Conservation (phyloP, 1,284 basidiomycete genomes). For the Leccinum fuscescens region DNA sequence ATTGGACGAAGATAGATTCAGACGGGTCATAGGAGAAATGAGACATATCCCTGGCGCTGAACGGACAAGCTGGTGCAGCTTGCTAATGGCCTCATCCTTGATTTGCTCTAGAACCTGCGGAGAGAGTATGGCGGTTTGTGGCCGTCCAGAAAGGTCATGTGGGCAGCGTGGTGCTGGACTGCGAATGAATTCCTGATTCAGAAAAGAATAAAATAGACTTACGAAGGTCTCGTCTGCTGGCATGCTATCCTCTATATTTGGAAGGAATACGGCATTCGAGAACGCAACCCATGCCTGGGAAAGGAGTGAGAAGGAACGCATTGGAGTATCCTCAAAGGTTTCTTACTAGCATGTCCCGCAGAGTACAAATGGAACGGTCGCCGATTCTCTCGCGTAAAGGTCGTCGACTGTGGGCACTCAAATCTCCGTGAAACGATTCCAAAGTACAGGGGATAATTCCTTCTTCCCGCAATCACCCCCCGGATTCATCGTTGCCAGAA, state of each 20-base stretch:
- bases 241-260: slow-evolving; percentile 38
- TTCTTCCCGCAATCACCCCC: slow-evolving; percentile 99
- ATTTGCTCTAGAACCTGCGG: slow-evolving; percentile 47
- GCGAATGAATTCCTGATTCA: slow-evolving; percentile 9
- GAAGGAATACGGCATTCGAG: slow-evolving; percentile 62
- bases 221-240: slow-evolving; percentile 66
- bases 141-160: slow-evolving; percentile 90
- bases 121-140: slow-evolving; percentile 63
- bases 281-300: slow-evolving; percentile 89
- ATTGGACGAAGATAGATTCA: slow-evolving; percentile 42
- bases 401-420: slow-evolving; percentile 93
- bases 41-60: slow-evolving; percentile 31
- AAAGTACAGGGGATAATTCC: slow-evolving; percentile 93
- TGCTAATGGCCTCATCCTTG: slow-evolving; percentile 47
- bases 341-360: slow-evolving; percentile 88
- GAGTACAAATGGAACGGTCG: slow-evolving; percentile 68
- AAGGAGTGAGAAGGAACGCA: slow-evolving; percentile 13
- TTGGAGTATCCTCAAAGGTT: background rate
- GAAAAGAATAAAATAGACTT: slow-evolving; percentile 36
- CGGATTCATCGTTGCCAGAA: slow-evolving; percentile 99
- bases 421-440: slow-evolving; percentile 99
- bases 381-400: slow-evolving; percentile 56
- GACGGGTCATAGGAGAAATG: slow-evolving; percentile 36
- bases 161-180: slow-evolving; percentile 79
- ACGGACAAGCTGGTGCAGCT: slow-evolving; percentile 52